A percentile compares a stretch with the other conserved stretches of the same genome.
Conservation (phyloP, 1,139 yeast species). For the Kodamaea ohmeri region DNA sequence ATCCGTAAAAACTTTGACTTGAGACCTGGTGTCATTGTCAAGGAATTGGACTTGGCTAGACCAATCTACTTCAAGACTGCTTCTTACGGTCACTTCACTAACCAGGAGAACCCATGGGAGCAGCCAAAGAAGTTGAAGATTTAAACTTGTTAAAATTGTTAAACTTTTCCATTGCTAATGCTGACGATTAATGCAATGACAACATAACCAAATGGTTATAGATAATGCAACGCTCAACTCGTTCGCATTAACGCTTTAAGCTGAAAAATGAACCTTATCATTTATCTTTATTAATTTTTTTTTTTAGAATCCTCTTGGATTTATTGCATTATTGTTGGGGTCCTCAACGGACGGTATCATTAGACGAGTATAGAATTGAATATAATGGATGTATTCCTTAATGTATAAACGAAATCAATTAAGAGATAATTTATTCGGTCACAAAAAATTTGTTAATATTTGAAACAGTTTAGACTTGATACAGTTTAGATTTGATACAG, state of each 20-base stretch:
- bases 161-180: constrained; percentile 16
- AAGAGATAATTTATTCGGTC: too few species aligned
- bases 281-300: constrained; percentile 17
- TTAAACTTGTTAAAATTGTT: constrained; percentile 34
- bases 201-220: constrained; percentile 19
- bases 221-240: constrained; percentile 52
- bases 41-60: constrained; percentile 93
- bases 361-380: constrained; percentile 12
- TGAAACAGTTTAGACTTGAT: too few species aligned
- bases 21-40: constrained; percentile 99
- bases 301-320: constrained; percentile 28
- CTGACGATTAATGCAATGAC: constrained; percentile 49
- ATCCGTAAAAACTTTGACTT: constrained; percentile 93
- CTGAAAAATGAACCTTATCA: constrained; percentile 11
- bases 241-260: constrained; percentile 26
- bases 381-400: constrained; percentile 3
- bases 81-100: constrained; percentile 98
- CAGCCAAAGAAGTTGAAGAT: constrained; percentile 85
- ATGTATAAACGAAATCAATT: too few species aligned
- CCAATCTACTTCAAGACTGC: constrained; percentile 99
- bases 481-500: too few species aligned
- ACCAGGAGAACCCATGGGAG: constrained; percentile 99
- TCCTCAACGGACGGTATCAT: constrained; percentile 50
- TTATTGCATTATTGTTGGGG: constrained; percentile 50
- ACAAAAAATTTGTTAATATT: too few species aligned